A percentile compares a stretch with the other conserved stretches of the same genome.
phyloP scores from a whole-genome alignment of 2,329 filamentous ascomycete genomes.

The Aspergillus alliaceus region DNA sequence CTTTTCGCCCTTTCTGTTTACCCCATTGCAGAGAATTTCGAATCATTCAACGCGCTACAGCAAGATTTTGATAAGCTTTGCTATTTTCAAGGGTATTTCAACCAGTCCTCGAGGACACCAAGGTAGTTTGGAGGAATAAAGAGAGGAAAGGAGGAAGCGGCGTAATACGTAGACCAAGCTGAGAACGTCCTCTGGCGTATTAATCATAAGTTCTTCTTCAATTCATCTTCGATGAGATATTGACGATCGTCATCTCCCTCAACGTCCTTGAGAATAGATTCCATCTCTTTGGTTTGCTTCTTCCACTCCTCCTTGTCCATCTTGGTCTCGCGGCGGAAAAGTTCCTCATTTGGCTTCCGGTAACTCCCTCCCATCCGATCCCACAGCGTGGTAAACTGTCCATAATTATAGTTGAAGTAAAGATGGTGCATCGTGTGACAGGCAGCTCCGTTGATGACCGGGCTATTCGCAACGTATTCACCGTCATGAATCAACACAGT shows the following conservation, averaged over 20 bases:
- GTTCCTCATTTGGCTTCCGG: conserved; percentile 77
- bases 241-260: conserved; percentile 56
- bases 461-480: conserved; percentile 87
- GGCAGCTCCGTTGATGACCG: conserved; percentile 90
- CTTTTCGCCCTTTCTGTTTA: not conserved
- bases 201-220: conserved; percentile 39
- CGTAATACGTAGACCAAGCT: not conserved
- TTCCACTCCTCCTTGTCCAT: conserved; percentile 80
- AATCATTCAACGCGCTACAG: not conserved
- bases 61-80: not conserved
- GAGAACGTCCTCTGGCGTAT: not conserved
- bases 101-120: not conserved
- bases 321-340: conserved; percentile 82
- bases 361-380: conserved; percentile 86
- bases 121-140: not conserved
- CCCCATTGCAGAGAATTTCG: not conserved
- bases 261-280: conserved; percentile 72
- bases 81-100: not conserved
- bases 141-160: not conserved
- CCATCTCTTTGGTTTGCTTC: conserved; percentile 73
- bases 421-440: conserved; percentile 92
- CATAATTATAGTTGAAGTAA: conserved; percentile 89
- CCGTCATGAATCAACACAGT: conserved; percentile 95
- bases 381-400: conserved; percentile 91
- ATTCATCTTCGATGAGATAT: conserved; percentile 35